Conservation (phyloP, 176 grass and related monocot species). For the Thalia dealbata region DNA sequence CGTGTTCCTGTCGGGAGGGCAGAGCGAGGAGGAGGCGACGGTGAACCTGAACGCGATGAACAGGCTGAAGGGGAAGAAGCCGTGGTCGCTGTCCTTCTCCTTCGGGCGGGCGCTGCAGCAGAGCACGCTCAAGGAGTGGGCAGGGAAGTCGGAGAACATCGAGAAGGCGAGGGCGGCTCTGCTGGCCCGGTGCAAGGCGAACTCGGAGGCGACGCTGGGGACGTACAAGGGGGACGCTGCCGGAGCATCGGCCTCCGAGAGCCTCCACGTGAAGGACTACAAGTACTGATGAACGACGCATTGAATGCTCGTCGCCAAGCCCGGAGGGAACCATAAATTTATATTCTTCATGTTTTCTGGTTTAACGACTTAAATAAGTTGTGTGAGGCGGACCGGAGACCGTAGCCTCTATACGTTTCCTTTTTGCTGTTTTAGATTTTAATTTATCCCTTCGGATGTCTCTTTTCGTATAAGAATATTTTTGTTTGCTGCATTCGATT, state of each 20-base stretch:
- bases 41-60: constrained; percentile 17
- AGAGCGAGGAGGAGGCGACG: constrained; percentile 20
- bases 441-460: too few species aligned
- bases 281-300: constrained; percentile 15
- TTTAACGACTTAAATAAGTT: too few species aligned
- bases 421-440: too few species aligned
- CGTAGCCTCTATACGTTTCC: too few species aligned
- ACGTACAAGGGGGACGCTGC: constrained; percentile 18
- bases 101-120: constrained; percentile 14
- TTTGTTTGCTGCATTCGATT: too few species aligned
- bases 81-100: constrained; percentile 17
- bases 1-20: constrained; percentile 14
- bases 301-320: too few species aligned
- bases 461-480: too few species aligned
- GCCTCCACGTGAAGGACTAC: constrained; percentile 22
- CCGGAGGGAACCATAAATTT: too few species aligned
- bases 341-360: too few species aligned
- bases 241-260: constrained; percentile 9
- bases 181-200: constrained; percentile 15
- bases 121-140: constrained; percentile 15
- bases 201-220: constrained; percentile 9
- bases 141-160: constrained; percentile 10
- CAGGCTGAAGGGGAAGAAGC: constrained; percentile 14
- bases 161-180: constrained; percentile 14
- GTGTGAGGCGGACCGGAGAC: too few species aligned